Conservation (phyloP, 2,329 filamentous ascomycete genomes). For the Botrytis fragariae region DNA sequence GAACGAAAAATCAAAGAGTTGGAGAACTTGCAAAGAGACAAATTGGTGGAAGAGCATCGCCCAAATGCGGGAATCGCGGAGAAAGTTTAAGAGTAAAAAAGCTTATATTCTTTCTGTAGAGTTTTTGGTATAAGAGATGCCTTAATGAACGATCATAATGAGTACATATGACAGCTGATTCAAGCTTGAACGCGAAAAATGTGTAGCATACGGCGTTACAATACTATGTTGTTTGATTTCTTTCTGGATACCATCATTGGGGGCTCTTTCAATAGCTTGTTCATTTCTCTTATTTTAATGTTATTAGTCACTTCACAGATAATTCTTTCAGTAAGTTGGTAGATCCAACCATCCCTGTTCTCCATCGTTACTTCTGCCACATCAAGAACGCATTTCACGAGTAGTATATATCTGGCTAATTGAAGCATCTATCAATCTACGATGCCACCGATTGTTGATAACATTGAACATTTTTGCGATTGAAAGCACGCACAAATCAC, state of each 20-base stretch:
- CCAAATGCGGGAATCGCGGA: background rate
- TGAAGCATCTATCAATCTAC: background rate
- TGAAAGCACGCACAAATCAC: background rate
- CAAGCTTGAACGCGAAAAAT: background rate
- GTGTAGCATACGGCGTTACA: background rate
- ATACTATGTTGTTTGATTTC: background rate
- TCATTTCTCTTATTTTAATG: background rate
- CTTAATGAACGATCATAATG: background rate
- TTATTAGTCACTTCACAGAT: background rate
- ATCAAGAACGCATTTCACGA: background rate
- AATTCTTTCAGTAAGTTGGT: background rate
- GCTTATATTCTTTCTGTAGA: background rate
- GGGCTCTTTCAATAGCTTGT: too few species aligned
- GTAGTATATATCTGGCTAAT: background rate
- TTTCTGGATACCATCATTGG: background rate
- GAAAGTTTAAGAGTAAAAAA: conserved; percentile 12
- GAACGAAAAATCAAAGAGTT: conserved; percentile 38
- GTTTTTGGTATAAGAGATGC: background rate
- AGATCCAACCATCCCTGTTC: background rate
- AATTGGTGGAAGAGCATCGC: conserved; percentile 13
- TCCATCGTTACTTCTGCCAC: background rate
- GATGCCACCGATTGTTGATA: background rate
- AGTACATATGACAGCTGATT: background rate
- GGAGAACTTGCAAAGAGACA: conserved; percentile 29
- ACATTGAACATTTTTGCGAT: background rate